These are phyloP conservation scores for Mycena maculata DNA, from an alignment of 768 basidiomycete genomes.

Conservation along the genomic window DNA sequence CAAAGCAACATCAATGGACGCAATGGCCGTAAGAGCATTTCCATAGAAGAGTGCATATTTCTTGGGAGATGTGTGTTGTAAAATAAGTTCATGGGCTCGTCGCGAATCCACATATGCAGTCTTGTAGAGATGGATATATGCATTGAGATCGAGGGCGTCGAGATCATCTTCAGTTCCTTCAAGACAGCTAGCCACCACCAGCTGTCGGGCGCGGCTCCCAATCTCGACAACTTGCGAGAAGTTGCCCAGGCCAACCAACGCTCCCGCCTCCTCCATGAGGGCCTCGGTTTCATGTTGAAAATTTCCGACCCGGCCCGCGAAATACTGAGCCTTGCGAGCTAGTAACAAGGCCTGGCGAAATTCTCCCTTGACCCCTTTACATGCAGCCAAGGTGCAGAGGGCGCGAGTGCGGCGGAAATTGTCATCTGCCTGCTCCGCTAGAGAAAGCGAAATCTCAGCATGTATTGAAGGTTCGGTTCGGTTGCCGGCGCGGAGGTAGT, in stretches of 20 bases:
- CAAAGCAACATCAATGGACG: background rate
- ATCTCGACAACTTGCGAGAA: background rate
- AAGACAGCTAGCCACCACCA: background rate
- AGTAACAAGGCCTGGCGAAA: background rate
- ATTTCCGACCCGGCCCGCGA: background rate
- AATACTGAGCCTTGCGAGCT: background rate
- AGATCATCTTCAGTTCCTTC: background rate
- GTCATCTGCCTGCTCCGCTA: background rate
- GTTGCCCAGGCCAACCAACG: background rate
- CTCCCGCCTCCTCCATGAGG: background rate
- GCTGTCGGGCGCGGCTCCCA: background rate
- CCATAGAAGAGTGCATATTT: background rate
- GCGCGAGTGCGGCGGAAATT: background rate
- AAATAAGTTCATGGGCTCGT: background rate
- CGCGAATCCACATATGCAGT: constrained; percentile 2
- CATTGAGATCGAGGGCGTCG: constrained; percentile 1
- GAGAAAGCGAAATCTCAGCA: background rate
- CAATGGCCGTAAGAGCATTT: background rate
- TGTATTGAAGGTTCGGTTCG: background rate
- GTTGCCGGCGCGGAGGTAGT: background rate
- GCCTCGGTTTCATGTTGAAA: constrained; percentile 1
- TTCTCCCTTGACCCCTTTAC: background rate
- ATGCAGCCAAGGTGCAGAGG: background rate
- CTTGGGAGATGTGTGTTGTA: background rate
- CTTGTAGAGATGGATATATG: background rate